Base-by-base conservation (phyloP, 805 yeast genomes). In the Wickerhamomyces ciferrii region DNA sequence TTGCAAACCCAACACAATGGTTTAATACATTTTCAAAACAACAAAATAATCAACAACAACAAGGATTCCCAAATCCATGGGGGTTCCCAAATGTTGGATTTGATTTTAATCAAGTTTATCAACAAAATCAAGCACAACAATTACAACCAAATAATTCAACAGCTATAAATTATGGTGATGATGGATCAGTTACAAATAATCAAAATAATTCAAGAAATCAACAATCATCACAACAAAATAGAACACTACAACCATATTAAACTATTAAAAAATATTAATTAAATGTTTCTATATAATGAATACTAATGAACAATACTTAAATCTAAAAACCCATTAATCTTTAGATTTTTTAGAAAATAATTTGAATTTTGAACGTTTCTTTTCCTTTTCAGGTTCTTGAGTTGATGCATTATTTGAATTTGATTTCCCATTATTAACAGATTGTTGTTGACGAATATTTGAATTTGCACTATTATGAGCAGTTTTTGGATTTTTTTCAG, bases 301-400 rank as follows among this genome's bases (percentile, higher is more conserved):
- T n/a, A n/a, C n/a, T n/a, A n/a, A n/a, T n/a, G n/a, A n/a, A n/a
- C n/a, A n/a, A n/a, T n/a, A n/a, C n/a, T n/a, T n/a, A 29, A 8
- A 29, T 24, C 6, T 9, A 13, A 15, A 8, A 13, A 29, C 5
- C 5, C 34, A 18, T 18, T 21, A 34, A 18, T 37, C 39, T 15
- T 37, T 24, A 5, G 5, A 38, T 19, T 37, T 18, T 43, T 62
- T 75, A 47, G 78, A 68, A 39, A 78, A 68, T 48, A 69, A 72
- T 45, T 73, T 71, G 46, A 79, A 69, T 50, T 72, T 75, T 14
- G 69, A 64, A 36, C 71, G 69, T 59, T 77, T 73, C 47, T 72
- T 76, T 53, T 70, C 71, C 41, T 71, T 70, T 32, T 63, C 59
- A 8, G 51, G 49, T n/a, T 51, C 45, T 25, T 48, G 39, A 17